Percentiles rank a stretch among this genome's conserved stretches.
Evolutionary conservation across 2,329 filamentous ascomycete genomes (phyloP).

Genomic region (Xylaria sp.): DNA sequence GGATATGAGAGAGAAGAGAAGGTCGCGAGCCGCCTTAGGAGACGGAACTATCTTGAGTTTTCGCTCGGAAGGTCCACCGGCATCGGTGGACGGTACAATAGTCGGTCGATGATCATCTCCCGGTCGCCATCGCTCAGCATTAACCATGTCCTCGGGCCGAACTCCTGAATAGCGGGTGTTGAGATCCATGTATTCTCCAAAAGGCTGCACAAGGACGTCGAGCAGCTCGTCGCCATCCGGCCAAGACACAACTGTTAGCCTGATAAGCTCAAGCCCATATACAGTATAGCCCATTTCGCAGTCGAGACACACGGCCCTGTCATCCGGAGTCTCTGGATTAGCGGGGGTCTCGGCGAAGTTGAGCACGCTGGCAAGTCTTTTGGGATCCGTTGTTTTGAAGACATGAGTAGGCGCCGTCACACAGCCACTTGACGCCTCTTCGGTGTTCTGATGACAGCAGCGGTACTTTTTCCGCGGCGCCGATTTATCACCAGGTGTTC

Average conservation of each 20-base stretch:
- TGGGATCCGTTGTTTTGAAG: constrained; percentile 79
- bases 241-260: constrained; percentile 88
- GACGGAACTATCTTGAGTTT: constrained; percentile 74
- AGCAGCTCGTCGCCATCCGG: constrained; percentile 74
- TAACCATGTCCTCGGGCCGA: constrained; percentile 72
- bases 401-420: constrained; percentile 74
- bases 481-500: constrained; percentile 58
- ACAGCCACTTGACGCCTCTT: constrained; percentile 70
- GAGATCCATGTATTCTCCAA: constrained; percentile 83
- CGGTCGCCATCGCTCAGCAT: constrained; percentile 61
- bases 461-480: constrained; percentile 65
- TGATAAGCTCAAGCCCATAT: constrained; percentile 83
- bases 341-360: constrained; percentile 80
- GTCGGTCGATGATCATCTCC: constrained; percentile 34
- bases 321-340: constrained; percentile 54
- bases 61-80: constrained; percentile 37
- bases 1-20: constrained; percentile 76
- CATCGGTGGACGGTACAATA: constrained; percentile 25
- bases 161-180: constrained; percentile 94
- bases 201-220: constrained; percentile 81
- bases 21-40: constrained; percentile 71
- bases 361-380: constrained; percentile 74
- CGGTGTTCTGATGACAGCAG: constrained; percentile 78
- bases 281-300: constrained; percentile 98
- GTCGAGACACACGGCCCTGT: constrained; percentile 80